A percentile compares a stretch with the other conserved stretches of the same genome.
Conservation (phyloP, 2,329 filamentous ascomycete species). For the Xylariaceae sp. region DNA sequence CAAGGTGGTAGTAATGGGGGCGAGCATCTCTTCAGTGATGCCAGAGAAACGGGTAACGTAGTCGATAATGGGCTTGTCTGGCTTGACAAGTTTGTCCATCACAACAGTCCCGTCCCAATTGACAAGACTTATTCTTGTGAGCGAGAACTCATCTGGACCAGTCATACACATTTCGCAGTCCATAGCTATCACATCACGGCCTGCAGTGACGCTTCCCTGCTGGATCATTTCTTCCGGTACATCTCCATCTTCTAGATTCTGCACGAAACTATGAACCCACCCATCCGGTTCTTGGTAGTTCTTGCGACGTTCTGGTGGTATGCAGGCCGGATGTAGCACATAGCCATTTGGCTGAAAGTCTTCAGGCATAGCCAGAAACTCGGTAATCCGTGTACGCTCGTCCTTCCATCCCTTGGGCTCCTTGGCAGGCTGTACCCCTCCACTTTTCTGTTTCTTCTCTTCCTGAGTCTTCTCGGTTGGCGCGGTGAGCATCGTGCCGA, state of each 20-base stretch:
- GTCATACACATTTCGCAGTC: conserved; percentile 99
- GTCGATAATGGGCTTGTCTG: conserved; percentile 79
- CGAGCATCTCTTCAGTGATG: conserved; percentile 82
- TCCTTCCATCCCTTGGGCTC: conserved; percentile 67
- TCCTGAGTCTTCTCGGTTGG: conserved; percentile 66
- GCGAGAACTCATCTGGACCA: conserved; percentile 70
- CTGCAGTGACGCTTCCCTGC: conserved; percentile 77
- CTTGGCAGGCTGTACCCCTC: conserved; percentile 55
- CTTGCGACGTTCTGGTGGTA: conserved; percentile 54
- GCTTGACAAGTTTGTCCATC: conserved; percentile 89
- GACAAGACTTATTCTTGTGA: conserved; percentile 85
- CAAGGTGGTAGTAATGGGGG: conserved; percentile 77
- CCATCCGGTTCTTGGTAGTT: conserved; percentile 57
- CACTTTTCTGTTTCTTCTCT: conserved; percentile 56
- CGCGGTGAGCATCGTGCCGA: conserved; percentile 77
- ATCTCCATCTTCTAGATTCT: conserved; percentile 60
- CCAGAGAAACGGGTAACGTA: conserved; percentile 91
- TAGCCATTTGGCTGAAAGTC: conserved; percentile 84
- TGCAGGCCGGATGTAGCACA: conserved; percentile 73
- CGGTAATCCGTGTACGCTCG: conserved; percentile 74
- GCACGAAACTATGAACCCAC: conserved; percentile 78
- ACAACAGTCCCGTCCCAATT: conserved; percentile 79
- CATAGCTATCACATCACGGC: conserved; percentile 72
- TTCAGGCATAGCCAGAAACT: conserved; percentile 67
- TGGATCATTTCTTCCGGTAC: conserved; percentile 69